Conservation (phyloP, 129 eudicot genomes). For the Escallonia herrerae region DNA sequence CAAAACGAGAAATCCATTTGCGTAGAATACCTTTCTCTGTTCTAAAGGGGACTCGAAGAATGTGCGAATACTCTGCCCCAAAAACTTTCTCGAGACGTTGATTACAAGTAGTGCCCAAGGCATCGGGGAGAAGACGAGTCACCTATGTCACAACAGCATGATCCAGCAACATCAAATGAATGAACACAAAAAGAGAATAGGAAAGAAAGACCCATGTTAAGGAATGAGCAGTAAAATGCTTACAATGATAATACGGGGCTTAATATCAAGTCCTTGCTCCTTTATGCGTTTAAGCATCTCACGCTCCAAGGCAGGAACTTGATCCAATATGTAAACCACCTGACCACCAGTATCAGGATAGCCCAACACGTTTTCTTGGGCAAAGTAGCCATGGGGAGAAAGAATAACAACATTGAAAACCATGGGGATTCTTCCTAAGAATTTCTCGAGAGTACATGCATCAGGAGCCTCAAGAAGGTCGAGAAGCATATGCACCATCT, state of each 20-base stretch:
- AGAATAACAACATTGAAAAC: slow-evolving; percentile 98
- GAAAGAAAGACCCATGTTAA: neutral
- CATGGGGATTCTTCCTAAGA: slow-evolving; percentile 88
- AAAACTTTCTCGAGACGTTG: slow-evolving; percentile 92
- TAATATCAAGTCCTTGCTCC: slow-evolving; percentile 96
- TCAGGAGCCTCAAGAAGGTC: slow-evolving; percentile 99
- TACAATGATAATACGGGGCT: slow-evolving; percentile 87
- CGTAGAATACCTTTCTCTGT: slow-evolving; percentile 92
- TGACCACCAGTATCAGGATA: slow-evolving; percentile 99
- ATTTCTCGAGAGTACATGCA: slow-evolving; percentile 78
- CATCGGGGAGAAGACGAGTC: slow-evolving; percentile 91
- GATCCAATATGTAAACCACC: slow-evolving; percentile 94
- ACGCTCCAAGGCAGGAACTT: slow-evolving; percentile 92
- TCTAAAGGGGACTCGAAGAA: slow-evolving; percentile 90
- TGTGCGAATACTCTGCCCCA: slow-evolving; percentile 86
- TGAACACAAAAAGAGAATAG: neutral
- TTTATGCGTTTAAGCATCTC: slow-evolving; percentile 87
- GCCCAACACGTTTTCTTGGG: slow-evolving; percentile 94
- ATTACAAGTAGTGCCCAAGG: slow-evolving; percentile 93
- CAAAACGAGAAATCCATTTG: slow-evolving; percentile 96
- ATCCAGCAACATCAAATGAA: neutral
- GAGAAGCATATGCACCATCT: slow-evolving; percentile 75
- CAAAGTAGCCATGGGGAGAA: slow-evolving; percentile 98
- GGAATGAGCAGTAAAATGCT: slow-evolving; percentile 9
- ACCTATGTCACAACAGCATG: slow-evolving; percentile 31